phyloP scores from a whole-genome alignment of 176 grass and related monocot species.

The Otatea glauca region DNA sequence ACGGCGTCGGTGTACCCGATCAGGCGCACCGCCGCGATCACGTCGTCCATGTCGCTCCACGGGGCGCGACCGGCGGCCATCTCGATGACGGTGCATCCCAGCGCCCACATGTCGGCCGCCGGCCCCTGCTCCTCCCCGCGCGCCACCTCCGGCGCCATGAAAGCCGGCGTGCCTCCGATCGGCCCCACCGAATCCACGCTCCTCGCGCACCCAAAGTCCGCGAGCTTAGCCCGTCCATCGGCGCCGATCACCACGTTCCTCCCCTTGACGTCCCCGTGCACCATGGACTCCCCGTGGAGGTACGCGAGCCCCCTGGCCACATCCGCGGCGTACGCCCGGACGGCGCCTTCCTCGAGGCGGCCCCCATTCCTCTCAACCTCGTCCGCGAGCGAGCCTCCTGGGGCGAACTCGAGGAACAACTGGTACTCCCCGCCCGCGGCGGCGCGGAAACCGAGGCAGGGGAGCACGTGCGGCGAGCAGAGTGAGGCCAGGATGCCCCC shows the following conservation, averaged over 20 bases:
- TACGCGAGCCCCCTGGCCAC: conserved; percentile 68
- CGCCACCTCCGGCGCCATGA: conserved; percentile 92
- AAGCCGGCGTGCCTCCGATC: conserved; percentile 77
- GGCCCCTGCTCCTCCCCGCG: conserved; percentile 77
- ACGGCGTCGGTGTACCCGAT: conserved; percentile 76
- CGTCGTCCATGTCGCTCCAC: conserved; percentile 49
- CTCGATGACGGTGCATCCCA: conserved; percentile 77
- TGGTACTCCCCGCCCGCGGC: conserved; percentile 25
- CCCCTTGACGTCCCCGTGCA: conserved; percentile 81
- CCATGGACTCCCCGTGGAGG: conserved; percentile 58
- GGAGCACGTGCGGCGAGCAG: conserved; percentile 67
- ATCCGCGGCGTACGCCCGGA: conserved; percentile 54
- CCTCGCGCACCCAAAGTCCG: conserved; percentile 78
- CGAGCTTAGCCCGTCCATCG: conserved; percentile 70
- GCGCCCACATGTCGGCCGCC: conserved; percentile 79
- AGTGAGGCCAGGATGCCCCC: conserved; percentile 65
- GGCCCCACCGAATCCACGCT: neutral
- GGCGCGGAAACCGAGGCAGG: conserved; percentile 56
- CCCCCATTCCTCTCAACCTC: conserved; percentile 50
- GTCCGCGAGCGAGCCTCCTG: conserved; percentile 78
- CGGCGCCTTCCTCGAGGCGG: conserved; percentile 45
- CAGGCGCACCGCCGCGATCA: conserved; percentile 54
- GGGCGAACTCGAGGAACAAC: conserved; percentile 77
- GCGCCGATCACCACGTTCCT: conserved; percentile 74
- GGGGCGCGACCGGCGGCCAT: conserved; percentile 73